phyloP scores from a whole-genome alignment of 768 basidiomycete species.

The Boletus subcaerulescens region DNA sequence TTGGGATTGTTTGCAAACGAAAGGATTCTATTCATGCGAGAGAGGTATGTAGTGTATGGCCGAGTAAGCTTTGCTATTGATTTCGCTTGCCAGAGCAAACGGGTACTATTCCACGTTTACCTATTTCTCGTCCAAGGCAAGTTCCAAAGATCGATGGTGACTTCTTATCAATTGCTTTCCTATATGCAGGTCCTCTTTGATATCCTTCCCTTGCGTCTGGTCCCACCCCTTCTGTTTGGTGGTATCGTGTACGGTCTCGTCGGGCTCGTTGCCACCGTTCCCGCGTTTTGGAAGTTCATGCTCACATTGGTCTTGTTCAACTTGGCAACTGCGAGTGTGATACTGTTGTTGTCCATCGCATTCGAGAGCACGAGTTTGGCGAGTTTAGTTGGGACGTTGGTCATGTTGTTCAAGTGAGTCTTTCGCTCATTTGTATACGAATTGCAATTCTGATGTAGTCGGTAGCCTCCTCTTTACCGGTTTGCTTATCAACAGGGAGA shows the following conservation, averaged over 20 bases:
- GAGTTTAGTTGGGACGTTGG: conserved; percentile 87
- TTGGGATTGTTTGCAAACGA: conserved; percentile 94
- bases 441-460: conserved; percentile 2
- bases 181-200: conserved; percentile 81
- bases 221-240: conserved; percentile 94
- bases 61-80: not conserved
- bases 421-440: conserved; percentile 1
- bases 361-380: conserved; percentile 87
- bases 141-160: not conserved
- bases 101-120: conserved; percentile 97
- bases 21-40: conserved; percentile 96
- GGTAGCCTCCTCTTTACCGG: conserved; percentile 91
- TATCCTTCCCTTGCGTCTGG: conserved; percentile 88
- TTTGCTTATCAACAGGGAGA: conserved; percentile 89
- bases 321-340: conserved; percentile 89
- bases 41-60: conserved; percentile 55
- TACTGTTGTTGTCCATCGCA: conserved; percentile 86
- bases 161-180: not conserved
- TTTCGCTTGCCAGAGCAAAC: conserved; percentile 63
- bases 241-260: conserved; percentile 94
- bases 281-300: conserved; percentile 97
- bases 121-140: conserved; percentile 91
- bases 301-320: conserved; percentile 96
- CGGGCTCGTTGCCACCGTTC: conserved; percentile 87
- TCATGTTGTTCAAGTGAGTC: conserved; percentile 98